Percentiles rank a stretch among this genome's conserved stretches.
These are phyloP conservation scores for Haplosporangium sp. DNA, from an alignment of 371 early-diverging fungal species.

Conservation along the genomic window DNA sequence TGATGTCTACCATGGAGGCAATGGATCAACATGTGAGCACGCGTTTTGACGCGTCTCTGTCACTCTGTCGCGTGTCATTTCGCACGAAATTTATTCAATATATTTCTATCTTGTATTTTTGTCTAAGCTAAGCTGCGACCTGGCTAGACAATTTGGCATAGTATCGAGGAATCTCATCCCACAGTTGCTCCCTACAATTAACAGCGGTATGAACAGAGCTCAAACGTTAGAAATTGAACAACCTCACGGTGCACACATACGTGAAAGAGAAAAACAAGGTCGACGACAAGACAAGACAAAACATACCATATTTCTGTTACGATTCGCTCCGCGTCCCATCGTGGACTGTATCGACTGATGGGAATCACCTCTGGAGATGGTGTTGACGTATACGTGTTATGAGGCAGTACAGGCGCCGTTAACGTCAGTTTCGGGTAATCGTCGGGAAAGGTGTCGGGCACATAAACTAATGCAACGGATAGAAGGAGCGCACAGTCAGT, in stretches of 20 bases:
- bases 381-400: neutral
- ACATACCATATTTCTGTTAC: conserved; percentile 36
- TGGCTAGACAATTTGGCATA: conserved; percentile 6
- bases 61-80: too few relatives aligned
- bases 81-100: too few relatives aligned
- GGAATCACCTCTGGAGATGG: conserved; percentile 29
- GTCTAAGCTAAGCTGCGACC: too few relatives aligned
- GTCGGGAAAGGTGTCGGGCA: conserved; percentile 40
- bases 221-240: neutral
- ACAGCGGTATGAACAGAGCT: too few relatives aligned
- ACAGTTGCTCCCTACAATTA: conserved; percentile 37
- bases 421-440: conserved; percentile 42
- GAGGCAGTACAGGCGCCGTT: conserved; percentile 17
- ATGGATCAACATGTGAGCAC: too few relatives aligned
- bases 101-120: too few relatives aligned
- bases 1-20: too few relatives aligned
- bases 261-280: neutral
- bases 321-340: conserved; percentile 45
- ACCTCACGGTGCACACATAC: neutral
- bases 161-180: conserved; percentile 44
- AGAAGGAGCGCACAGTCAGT: neutral
- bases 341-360: conserved; percentile 38
- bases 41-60: too few relatives aligned
- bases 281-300: neutral
- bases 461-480: conserved; percentile 17